These are phyloP conservation scores for Mycena galopus DNA, from an alignment of 768 basidiomycete genomes.

Conservation along the genomic window DNA sequence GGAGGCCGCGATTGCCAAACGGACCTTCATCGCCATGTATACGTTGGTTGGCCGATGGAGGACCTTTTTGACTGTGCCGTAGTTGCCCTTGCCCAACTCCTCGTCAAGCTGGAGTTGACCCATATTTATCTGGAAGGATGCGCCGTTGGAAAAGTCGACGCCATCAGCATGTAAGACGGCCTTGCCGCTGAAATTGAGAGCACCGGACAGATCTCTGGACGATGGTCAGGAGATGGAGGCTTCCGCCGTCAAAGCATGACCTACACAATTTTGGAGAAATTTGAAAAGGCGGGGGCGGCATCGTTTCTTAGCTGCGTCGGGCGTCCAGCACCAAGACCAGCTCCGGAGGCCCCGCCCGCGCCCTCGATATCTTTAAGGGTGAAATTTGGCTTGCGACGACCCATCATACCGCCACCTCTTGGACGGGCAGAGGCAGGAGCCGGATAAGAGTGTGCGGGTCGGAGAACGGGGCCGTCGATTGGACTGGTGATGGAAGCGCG, in stretches of 20 bases:
- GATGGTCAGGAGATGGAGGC: slow-evolving; percentile 23
- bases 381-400: slow-evolving; percentile 68
- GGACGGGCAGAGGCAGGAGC: slow-evolving; percentile 41
- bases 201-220: slow-evolving; percentile 93
- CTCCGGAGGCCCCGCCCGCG: slow-evolving; percentile 68
- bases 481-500: slow-evolving; percentile 44
- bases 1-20: slow-evolving; percentile 36
- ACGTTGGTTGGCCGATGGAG: slow-evolving; percentile 95
- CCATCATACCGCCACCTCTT: slow-evolving; percentile 51
- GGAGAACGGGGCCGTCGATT: slow-evolving; percentile 43
- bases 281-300: slow-evolving; percentile 80
- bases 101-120: slow-evolving; percentile 90
- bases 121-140: slow-evolving; percentile 96
- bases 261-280: slow-evolving; percentile 95
- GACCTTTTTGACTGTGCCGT: slow-evolving; percentile 97
- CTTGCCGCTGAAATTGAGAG: slow-evolving; percentile 93
- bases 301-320: slow-evolving; percentile 60
- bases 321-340: slow-evolving; percentile 79
- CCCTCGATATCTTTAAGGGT: slow-evolving; percentile 75
- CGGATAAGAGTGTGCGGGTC: slow-evolving; percentile 52
- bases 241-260: slow-evolving; percentile 46
- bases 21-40: slow-evolving; percentile 98
- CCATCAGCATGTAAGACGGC: slow-evolving; percentile 93
- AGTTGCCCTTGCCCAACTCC: slow-evolving; percentile 96
- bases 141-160: slow-evolving; percentile 87